A percentile compares a stretch with the other conserved stretches of the same genome.
Conservation (phyloP, 352 stramenopile species). For the Globisporangium solare region DNA sequence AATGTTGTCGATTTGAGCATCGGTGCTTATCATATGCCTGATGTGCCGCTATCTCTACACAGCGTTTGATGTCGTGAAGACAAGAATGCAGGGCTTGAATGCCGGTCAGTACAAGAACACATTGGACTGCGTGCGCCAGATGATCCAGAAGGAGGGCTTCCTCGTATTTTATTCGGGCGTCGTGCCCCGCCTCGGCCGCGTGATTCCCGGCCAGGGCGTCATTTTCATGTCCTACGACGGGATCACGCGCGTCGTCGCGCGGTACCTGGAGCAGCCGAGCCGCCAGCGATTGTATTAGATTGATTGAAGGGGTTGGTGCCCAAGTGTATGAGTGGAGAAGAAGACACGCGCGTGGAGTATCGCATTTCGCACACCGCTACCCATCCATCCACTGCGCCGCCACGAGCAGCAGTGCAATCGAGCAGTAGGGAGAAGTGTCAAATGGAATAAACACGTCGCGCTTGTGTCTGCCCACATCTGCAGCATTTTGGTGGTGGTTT, state of each 20-base stretch:
- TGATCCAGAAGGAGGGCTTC: constrained; percentile 75
- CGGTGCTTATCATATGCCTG: not conserved
- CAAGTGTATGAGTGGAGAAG: too few relatives aligned
- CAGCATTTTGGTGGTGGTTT: too few relatives aligned
- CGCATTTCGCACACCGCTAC: too few relatives aligned
- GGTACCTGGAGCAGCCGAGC: constrained; percentile 37
- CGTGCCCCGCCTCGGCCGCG: constrained; percentile 88
- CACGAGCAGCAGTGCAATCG: too few relatives aligned
- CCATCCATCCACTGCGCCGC: too few relatives aligned
- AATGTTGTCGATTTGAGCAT: not conserved
- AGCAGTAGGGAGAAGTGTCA: too few relatives aligned
- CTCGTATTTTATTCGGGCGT: constrained; percentile 92
- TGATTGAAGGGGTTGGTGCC: too few relatives aligned
- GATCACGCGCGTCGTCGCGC: constrained; percentile 55
- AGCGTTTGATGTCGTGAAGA: constrained; percentile 92
- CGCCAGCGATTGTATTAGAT: constrained; percentile 8
- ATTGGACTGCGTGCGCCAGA: constrained; percentile 78
- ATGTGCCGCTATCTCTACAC: constrained; percentile 1
- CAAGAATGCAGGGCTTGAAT: constrained; percentile 75
- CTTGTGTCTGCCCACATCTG: too few relatives aligned
- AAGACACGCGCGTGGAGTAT: too few relatives aligned
- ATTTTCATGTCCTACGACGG: constrained; percentile 95
- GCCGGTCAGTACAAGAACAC: constrained; percentile 78
- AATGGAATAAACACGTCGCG: too few relatives aligned
- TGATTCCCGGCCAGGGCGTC: constrained; percentile 96